These are phyloP conservation scores for Dicorynia guianensis DNA, from an alignment of 306 rosid genomes.

Conservation along the genomic window DNA sequence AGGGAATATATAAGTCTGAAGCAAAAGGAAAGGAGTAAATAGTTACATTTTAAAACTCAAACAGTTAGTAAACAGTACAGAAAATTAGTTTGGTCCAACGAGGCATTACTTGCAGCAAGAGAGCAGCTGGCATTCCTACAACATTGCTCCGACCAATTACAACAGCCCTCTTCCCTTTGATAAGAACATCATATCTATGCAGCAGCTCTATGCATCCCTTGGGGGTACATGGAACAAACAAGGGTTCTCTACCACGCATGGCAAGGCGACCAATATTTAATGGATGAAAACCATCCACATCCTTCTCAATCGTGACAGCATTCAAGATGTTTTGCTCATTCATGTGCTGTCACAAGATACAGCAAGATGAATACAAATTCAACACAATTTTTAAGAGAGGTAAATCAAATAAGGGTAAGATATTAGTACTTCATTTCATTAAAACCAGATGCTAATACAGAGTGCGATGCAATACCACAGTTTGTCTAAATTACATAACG, in stretches of 20 bases:
- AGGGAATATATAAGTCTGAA: background rate
- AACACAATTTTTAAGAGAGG: no score
- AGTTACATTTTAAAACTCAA: background rate
- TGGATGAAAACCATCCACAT: slow-evolving; percentile 93
- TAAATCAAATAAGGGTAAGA: background rate
- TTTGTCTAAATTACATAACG: no score
- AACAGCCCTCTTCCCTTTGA: slow-evolving; percentile 90
- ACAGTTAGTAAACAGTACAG: slow-evolving; percentile 2
- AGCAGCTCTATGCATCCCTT: slow-evolving; percentile 93
- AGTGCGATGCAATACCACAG: no score
- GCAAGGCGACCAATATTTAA: slow-evolving; percentile 90
- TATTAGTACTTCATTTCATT: background rate
- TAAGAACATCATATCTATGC: slow-evolving; percentile 64
- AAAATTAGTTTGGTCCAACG: slow-evolving; percentile 16
- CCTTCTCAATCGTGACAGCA: slow-evolving; percentile 82
- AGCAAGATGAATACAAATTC: slow-evolving; percentile 32
- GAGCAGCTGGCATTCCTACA: slow-evolving; percentile 92
- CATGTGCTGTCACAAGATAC: slow-evolving; percentile 69
- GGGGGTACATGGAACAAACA: slow-evolving; percentile 91
- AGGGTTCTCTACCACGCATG: slow-evolving; percentile 86
- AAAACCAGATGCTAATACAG: background rate
- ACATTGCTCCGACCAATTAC: slow-evolving; percentile 95
- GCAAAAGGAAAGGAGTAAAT: slow-evolving; percentile 8
- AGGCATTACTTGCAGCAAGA: slow-evolving; percentile 75
- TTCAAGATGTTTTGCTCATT: slow-evolving; percentile 73